Percentiles rank a stretch among this genome's conserved stretches.
Conservation (phyloP, 1,284 basidiomycete genomes). For the Moesziomyces parantarcticus region DNA sequence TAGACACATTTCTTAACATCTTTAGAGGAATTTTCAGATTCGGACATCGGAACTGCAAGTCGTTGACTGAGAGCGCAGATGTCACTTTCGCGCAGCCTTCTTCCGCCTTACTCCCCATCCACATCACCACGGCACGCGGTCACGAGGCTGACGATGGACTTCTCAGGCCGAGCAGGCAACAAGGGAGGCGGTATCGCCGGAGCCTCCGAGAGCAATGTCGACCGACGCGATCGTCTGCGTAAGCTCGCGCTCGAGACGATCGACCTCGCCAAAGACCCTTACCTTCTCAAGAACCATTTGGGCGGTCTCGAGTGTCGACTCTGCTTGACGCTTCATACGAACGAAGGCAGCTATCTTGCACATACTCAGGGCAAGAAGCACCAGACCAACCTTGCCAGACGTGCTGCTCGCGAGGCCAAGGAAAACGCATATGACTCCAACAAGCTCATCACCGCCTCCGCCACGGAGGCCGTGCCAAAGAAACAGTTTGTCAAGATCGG, state of each 20-base stretch:
- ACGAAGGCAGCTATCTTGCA: constrained; percentile 98
- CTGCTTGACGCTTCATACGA: constrained; percentile 96
- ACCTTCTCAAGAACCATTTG: constrained; percentile 97
- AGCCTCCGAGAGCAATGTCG: constrained; percentile 91
- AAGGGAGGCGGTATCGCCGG: constrained; percentile 73
- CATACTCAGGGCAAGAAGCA: constrained; percentile 99
- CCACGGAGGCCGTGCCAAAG: constrained; percentile 44
- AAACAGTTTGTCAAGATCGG: constrained; percentile 91
- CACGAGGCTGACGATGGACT: constrained; percentile 50
- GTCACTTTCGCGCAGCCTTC: constrained; percentile 1
- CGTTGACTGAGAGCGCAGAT: constrained; percentile 7
- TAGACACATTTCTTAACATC: background rate
- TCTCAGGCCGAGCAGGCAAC: constrained; percentile 67
- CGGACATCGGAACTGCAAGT: constrained; percentile 22
- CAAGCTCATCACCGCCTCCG: constrained; percentile 73
- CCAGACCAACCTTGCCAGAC: constrained; percentile 95
- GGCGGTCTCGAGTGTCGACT: constrained; percentile 97
- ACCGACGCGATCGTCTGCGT: constrained; percentile 90
- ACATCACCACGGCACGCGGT: background rate
- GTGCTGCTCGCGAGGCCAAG: constrained; percentile 94
- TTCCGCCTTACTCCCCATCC: background rate
- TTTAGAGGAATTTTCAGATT: background rate
- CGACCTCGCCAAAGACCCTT: constrained; percentile 79
- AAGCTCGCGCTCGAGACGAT: constrained; percentile 77
- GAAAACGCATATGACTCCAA: constrained; percentile 70